Evolutionary conservation across 2,329 filamentous ascomycete species (phyloP).

Genomic region (Escovopsis sp.): DNA sequence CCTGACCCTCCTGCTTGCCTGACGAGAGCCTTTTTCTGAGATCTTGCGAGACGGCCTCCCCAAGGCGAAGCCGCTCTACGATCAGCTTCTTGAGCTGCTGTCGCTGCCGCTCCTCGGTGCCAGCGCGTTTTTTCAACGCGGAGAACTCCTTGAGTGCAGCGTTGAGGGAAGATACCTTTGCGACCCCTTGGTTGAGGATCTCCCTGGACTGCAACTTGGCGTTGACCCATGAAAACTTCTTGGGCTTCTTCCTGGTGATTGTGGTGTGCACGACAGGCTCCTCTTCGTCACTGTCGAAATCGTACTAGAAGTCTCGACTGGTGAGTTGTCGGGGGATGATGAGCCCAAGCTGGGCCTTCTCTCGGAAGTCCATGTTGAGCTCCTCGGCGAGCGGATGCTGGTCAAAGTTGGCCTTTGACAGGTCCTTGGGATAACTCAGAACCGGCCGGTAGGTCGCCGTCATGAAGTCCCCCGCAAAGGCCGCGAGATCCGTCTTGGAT

Average conservation of each 20-base stretch:
- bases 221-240: neutral
- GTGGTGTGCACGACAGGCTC: neutral
- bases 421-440: constrained; percentile 19
- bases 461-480: constrained; percentile 17
- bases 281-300: constrained; percentile 18
- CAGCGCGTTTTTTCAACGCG: constrained; percentile 2
- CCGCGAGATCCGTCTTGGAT: constrained; percentile 23
- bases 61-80: too few species aligned
- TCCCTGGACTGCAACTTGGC: neutral
- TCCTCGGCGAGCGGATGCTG: constrained; percentile 22
- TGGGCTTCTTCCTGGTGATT: neutral
- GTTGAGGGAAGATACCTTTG: neutral
- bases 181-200: neutral
- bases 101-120: too few species aligned
- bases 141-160: neutral
- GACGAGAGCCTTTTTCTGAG: too few species aligned
- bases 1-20: too few species aligned
- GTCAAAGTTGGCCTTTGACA: constrained; percentile 20
- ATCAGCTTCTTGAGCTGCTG: too few species aligned
- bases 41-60: too few species aligned
- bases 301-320: constrained; percentile 23
- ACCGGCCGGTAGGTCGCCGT: constrained; percentile 12
- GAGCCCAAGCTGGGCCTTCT: constrained; percentile 19
- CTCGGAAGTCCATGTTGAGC: constrained; percentile 13
- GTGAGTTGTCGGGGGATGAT: constrained; percentile 19